These are phyloP conservation scores for Ananas comosus DNA, from an alignment of 176 grass and related monocot species.

Conservation along the genomic window DNA sequence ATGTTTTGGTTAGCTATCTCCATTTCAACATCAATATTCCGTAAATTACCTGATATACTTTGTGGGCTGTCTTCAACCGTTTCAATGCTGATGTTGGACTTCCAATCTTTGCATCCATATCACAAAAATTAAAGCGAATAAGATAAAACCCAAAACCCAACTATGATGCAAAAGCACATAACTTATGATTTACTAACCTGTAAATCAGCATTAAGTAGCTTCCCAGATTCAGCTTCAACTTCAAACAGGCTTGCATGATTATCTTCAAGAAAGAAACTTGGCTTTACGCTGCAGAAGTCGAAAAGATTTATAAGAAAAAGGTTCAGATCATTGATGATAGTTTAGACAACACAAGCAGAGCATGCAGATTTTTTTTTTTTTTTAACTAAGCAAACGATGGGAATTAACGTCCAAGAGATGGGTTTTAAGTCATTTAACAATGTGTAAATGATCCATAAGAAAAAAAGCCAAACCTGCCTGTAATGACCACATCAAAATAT, in stretches of 20 bases:
- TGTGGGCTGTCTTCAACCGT: constrained; percentile 31
- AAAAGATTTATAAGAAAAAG: neutral
- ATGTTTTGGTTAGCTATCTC: constrained; percentile 1
- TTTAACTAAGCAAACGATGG: constrained; percentile 17
- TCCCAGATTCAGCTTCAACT: constrained; percentile 97
- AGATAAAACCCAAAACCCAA: constrained; percentile 18
- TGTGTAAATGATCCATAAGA: constrained; percentile 3
- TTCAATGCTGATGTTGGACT: constrained; percentile 49
- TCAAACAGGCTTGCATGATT: constrained; percentile 79
- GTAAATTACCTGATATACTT: constrained; percentile 83
- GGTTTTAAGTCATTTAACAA: neutral
- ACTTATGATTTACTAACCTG: constrained; percentile 48
- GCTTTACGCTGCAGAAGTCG: constrained; percentile 65
- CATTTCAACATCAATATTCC: neutral
- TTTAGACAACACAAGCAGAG: constrained; percentile 2
- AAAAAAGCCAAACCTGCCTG: constrained; percentile 57
- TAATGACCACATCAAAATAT: constrained; percentile 96
- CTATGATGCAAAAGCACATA: neutral
- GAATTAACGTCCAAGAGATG: neutral
- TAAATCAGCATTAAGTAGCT: constrained; percentile 90
- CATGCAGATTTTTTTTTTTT: constrained; percentile 6
- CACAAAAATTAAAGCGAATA: constrained; percentile 19
- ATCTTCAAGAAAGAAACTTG: constrained; percentile 93
- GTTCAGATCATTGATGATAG: neutral
- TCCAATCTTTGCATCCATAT: constrained; percentile 34